Percentiles rank a stretch among this genome's conserved stretches.
These are phyloP conservation scores for Brachypodium distachyon DNA, from an alignment of 202 grass and related monocot species.

Conservation along the genomic window DNA sequence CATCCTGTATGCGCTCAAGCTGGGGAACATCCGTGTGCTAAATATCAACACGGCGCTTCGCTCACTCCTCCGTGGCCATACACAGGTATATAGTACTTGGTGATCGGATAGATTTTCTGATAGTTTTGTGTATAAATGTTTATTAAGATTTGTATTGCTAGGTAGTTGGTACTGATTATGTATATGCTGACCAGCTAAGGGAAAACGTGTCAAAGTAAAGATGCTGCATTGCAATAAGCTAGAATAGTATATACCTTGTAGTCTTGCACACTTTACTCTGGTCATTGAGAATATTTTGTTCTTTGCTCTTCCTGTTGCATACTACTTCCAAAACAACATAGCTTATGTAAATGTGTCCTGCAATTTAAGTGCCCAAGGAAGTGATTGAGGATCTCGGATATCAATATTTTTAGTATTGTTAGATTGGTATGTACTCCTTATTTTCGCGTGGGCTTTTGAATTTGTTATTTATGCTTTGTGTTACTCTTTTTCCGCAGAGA, in stretches of 20 bases:
- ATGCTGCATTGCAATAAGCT: too few relatives aligned
- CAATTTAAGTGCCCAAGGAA: not conserved
- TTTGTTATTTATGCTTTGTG: conserved; percentile 18
- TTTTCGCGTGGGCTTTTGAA: not conserved
- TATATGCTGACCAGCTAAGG: too few relatives aligned
- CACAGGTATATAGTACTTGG: conserved; percentile 56
- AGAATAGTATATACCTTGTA: too few relatives aligned
- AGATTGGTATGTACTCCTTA: not conserved
- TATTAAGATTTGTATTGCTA: too few relatives aligned
- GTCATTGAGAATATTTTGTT: too few relatives aligned
- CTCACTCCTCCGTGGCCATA: conserved; percentile 84
- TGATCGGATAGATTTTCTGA: not conserved
- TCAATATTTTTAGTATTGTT: not conserved
- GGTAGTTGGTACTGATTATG: too few relatives aligned
- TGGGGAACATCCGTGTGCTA: conserved; percentile 84
- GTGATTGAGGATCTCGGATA: not conserved
- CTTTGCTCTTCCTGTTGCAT: too few relatives aligned
- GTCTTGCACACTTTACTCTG: too few relatives aligned
- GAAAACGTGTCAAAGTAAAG: too few relatives aligned
- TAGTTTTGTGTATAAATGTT: too few relatives aligned
- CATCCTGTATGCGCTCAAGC: conserved; percentile 89
- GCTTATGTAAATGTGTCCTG: not conserved
- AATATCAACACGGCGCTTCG: conserved; percentile 96
- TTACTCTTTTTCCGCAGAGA: conserved; percentile 58
- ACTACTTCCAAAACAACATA: not conserved